Base-by-base conservation (phyloP, 1,284 basidiomycete genomes). In the Trichosporon faecale region DNA sequence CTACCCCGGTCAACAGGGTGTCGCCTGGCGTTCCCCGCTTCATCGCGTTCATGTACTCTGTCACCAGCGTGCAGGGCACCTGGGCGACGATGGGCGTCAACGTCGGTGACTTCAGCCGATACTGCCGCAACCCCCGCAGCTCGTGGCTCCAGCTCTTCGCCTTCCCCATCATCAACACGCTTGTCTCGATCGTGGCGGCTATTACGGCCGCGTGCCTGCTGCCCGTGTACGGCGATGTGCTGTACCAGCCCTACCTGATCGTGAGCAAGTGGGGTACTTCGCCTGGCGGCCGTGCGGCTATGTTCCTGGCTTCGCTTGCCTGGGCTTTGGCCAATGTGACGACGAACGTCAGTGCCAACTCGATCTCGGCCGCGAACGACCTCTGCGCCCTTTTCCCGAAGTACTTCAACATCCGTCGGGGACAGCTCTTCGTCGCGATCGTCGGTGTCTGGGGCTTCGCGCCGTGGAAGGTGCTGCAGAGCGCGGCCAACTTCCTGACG, bases 311-410 rank as follows among this genome's bases (percentile, higher is more conserved):
- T 1, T 85, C 90, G 0, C 88, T 91, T 78, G 85, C 87, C n/a
- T 82, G 92, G 79, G 85, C 86, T 16, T 82, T 93, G 35, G 88
- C 89, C 25, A 90, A 89, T 3, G 84, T 92, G 66, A 91, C 91
- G 37, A 89, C 90, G 65, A 92, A 92, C 77, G 90, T 92, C 72
- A 91, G 81, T 23, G 81, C 83, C 69, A 86, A 92, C 82, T 90
- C 89, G 49, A 85, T 93, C 70, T 90, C 89, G 37, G 89, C 91
- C 1, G 91, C 90, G 0, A 93, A 93, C 82, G 89, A 93, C 80
- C 88, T 92, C 84, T 89, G 88, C 14, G 91, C 88, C 9, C 79
- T 79, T 40, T 72, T 75, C 57, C 78, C 80, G 3, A 76, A 80
- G 68, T 93, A 88, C 75, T 87, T 93, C 83, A 91, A 92, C 79